Conservation (phyloP, 495 filamentous ascomycete genomes). For the Ramalina intermedia region DNA sequence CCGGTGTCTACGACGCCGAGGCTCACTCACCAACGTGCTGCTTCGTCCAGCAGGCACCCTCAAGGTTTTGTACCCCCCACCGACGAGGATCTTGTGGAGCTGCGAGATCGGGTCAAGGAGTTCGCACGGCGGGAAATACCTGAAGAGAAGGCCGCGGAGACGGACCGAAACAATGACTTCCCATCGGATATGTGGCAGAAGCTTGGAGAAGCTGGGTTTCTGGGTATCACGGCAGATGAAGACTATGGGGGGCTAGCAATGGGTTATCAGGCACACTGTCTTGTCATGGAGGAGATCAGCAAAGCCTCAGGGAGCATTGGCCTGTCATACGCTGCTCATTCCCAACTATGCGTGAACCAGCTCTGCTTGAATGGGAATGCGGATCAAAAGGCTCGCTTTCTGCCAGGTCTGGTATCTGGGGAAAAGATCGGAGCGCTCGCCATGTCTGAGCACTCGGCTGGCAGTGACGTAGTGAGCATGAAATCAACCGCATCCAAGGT, state of each 20-base stretch:
- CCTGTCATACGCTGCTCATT: slow-evolving; percentile 88
- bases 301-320: slow-evolving; percentile 70
- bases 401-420: slow-evolving; percentile 73
- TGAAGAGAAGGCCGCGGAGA: slow-evolving; percentile 62
- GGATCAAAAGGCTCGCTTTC: slow-evolving; percentile 63
- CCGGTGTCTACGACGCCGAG: no score
- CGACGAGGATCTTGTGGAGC: slow-evolving; percentile 59
- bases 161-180: slow-evolving; percentile 79
- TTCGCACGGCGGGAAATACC: slow-evolving; percentile 64
- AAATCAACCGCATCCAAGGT: slow-evolving; percentile 64
- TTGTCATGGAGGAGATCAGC: slow-evolving; percentile 85
- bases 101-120: slow-evolving; percentile 83
- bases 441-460: slow-evolving; percentile 87
- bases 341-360: slow-evolving; percentile 94
- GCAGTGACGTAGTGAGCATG: slow-evolving; percentile 93
- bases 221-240: slow-evolving; percentile 90
- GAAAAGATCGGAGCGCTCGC: slow-evolving; percentile 78
- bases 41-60: slow-evolving; percentile 70
- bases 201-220: slow-evolving; percentile 76
- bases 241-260: slow-evolving; percentile 80
- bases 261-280: slow-evolving; percentile 94
- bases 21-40: slow-evolving; percentile 19
- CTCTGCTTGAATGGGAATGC: slow-evolving; percentile 74
- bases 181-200: slow-evolving; percentile 87
- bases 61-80: slow-evolving; percentile 65